Evolutionary conservation across 768 basidiomycete species (phyloP).

Genomic region (Leccinum ochraceum): DNA sequence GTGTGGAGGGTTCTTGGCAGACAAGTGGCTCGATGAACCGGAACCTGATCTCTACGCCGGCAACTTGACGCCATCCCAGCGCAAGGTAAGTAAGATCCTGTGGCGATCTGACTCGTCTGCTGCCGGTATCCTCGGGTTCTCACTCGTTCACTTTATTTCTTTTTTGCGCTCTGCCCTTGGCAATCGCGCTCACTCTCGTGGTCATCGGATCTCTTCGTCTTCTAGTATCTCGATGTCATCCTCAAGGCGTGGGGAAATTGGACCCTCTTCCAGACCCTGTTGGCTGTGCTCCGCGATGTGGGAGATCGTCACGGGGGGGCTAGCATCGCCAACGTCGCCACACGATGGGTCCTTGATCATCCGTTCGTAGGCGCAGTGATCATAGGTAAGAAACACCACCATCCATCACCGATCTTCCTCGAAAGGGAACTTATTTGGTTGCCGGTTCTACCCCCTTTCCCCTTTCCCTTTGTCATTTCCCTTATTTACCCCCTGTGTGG

Average conservation of each 20-base stretch:
- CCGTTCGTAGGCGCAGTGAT: conserved; percentile 76
- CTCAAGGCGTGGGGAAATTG: conserved; percentile 77
- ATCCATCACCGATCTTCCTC: conserved; percentile 6
- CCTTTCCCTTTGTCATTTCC: not conserved
- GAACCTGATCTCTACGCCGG: conserved; percentile 74
- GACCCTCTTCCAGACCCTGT: conserved; percentile 69
- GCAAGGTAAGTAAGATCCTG: conserved; percentile 55
- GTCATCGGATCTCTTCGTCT: not conserved
- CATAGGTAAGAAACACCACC: conserved; percentile 49
- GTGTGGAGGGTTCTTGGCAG: conserved; percentile 84
- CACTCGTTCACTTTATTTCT: not conserved
- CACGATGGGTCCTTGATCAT: conserved; percentile 83
- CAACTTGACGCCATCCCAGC: conserved; percentile 74
- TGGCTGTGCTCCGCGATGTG: conserved; percentile 58
- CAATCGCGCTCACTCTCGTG: not conserved
- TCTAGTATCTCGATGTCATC: conserved; percentile 85
- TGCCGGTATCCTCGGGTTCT: not conserved
- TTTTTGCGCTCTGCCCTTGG: not conserved
- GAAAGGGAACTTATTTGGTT: not conserved
- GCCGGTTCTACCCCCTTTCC: conserved; percentile 29
- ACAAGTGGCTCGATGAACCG: conserved; percentile 66
- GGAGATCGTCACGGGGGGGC: conserved; percentile 64
- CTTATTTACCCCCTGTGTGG: not conserved
- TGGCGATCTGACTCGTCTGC: not conserved
- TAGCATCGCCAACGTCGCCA: conserved; percentile 78